Evolutionary conservation across 208 protist species (phyloP).

Genomic region (Lotmaria passim): DNA sequence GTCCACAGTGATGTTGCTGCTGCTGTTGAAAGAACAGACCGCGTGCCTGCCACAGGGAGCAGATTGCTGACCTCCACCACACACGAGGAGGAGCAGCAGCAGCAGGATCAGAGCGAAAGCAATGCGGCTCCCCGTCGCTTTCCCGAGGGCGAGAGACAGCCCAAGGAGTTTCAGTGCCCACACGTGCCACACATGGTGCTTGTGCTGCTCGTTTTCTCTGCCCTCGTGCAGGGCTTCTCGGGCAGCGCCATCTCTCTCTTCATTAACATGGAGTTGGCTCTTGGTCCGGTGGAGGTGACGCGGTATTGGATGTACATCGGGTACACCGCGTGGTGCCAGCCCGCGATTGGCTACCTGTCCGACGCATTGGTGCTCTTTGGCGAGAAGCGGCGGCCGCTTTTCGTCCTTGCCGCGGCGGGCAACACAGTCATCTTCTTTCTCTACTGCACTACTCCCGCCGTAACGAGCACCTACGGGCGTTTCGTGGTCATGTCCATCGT

Average conservation of each 20-base stretch:
- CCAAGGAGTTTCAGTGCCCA: conserved; percentile 7
- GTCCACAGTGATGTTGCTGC: too few relatives aligned
- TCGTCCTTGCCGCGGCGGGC: conserved; percentile 27
- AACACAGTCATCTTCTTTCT: conserved; percentile 39
- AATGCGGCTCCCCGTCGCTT: too few relatives aligned
- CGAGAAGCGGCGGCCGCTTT: conserved; percentile 52
- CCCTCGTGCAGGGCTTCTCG: conserved; percentile 42
- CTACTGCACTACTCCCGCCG: conserved; percentile 16
- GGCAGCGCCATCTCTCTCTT: conserved; percentile 38
- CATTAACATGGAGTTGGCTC: conserved; percentile 35
- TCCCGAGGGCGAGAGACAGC: not conserved
- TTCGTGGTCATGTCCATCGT: conserved; percentile 42
- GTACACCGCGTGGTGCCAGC: conserved; percentile 36
- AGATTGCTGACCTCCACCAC: too few relatives aligned
- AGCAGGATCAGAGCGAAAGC: not conserved
- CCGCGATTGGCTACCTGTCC: conserved; percentile 42
- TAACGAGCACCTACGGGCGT: conserved; percentile 14
- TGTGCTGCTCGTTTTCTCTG: conserved; percentile 37
- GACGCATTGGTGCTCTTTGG: conserved; percentile 39
- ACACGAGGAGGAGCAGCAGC: not conserved
- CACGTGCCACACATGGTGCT: conserved; percentile 37
- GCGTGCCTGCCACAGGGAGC: too few relatives aligned
- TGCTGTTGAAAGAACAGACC: too few relatives aligned
- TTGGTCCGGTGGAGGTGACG: conserved; percentile 40
- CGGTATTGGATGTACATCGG: conserved; percentile 54